Base-by-base conservation (phyloP, 371 early-diverging fungal species). In the Mucor indicus region DNA sequence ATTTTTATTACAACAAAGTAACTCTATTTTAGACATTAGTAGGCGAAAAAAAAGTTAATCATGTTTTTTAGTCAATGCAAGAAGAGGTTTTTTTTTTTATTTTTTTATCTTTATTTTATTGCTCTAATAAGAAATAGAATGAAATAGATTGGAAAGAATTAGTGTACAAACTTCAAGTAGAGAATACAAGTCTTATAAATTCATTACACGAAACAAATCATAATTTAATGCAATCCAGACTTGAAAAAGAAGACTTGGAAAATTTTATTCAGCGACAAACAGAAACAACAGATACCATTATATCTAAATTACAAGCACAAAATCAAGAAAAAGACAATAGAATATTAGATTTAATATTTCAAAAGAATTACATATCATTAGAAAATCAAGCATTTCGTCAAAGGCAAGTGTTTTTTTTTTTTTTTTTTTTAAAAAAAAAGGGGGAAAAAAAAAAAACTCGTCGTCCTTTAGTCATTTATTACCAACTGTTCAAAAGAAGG, bases 201-300 rank as follows among this genome's bases (percentile, higher is more conserved):
- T 48, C 53, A 11, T 35, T 58, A 43, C 42, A 53, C 10, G 58
- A 58, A 16, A 43, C 53, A 16, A 44, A 38, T 27, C 16, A 20
- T 0, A 36, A 52, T 29, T 42, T 58, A 38, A 38, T 43, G 29
- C 53, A 53, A 23, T 52, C 48, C 2, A 47, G 48, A 48, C 42
- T 31, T 41, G 58, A 58, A 38, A 58, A 58, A 24, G 32, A 51
- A 9, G 36, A 51, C 19, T 22, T 57, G n/a, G 47, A 51, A 23
- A 6, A 41, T 23, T 51, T 57, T 21, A 57, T 57, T 36, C 47
- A 57, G 22, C 46, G 45, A 42, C 57, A 57, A 30, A 46, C 37
- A 31, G 47, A 46, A 25, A 57, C 49, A 44, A 45, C 53, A 38
- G 53, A 53, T 53, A 22, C 16, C 4, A 45, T 53, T 49, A 44